Conservation (phyloP, 1,284 basidiomycete genomes). For the Ustilago tritici region DNA sequence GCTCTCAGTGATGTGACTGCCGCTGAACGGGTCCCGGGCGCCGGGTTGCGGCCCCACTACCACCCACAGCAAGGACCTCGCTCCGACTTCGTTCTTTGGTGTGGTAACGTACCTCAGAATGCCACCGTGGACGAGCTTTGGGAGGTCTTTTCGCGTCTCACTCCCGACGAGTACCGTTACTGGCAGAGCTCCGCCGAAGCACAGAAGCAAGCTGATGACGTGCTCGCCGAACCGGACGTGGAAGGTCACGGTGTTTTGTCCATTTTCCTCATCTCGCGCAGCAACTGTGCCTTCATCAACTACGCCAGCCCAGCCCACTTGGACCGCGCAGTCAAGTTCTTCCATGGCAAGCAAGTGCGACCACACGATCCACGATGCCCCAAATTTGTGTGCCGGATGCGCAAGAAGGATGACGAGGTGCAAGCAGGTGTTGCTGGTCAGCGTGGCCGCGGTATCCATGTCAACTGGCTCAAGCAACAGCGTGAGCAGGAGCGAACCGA, state of each 20-base stretch:
- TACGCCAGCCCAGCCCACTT: slow-evolving; percentile 79
- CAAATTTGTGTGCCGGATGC: slow-evolving; percentile 84
- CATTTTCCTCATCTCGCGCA: slow-evolving; percentile 90
- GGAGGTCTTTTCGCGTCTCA: slow-evolving; percentile 77
- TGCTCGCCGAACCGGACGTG: slow-evolving; percentile 9
- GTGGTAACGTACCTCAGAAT: slow-evolving; percentile 85
- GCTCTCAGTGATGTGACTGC: slow-evolving; percentile 12
- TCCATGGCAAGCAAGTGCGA: slow-evolving; percentile 79
- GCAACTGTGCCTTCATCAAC: slow-evolving; percentile 93
- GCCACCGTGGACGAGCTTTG: slow-evolving; percentile 88
- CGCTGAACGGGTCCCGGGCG: slow-evolving; percentile 39
- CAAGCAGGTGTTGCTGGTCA: slow-evolving; percentile 91
- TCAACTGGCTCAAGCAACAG: slow-evolving; percentile 78
- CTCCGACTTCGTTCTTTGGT: slow-evolving; percentile 96
- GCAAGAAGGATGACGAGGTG: slow-evolving; percentile 85
- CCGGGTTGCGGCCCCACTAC: slow-evolving; percentile 44
- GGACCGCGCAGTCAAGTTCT: slow-evolving; percentile 77
- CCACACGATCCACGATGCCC: slow-evolving; percentile 79
- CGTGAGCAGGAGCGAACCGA: slow-evolving; percentile 47
- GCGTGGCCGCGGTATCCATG: slow-evolving; percentile 86
- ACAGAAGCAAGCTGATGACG: slow-evolving; percentile 10
- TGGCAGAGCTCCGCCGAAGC: slow-evolving; percentile 29
- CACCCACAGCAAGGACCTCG: slow-evolving; percentile 72
- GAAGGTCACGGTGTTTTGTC: slow-evolving; percentile 78
- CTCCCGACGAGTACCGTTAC: slow-evolving; percentile 26